A percentile compares a stretch with the other conserved stretches of the same genome.
These are phyloP conservation scores for Hordeum pubiflorum DNA, from an alignment of 202 grass and related monocot species.

Conservation along the genomic window DNA sequence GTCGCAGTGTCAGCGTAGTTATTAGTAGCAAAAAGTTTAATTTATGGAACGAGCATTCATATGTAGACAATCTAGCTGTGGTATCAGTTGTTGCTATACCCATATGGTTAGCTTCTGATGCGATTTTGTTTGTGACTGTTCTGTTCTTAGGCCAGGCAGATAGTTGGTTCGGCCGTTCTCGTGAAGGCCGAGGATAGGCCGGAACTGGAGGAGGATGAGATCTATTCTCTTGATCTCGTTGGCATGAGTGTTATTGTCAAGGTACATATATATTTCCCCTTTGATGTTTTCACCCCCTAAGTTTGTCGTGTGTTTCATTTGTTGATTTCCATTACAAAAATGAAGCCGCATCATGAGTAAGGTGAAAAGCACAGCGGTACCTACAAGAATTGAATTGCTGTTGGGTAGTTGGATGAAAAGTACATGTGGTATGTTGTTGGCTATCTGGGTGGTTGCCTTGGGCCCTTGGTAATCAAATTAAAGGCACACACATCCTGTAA, in stretches of 20 bases:
- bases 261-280: slow-evolving; percentile 25
- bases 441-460: background rate
- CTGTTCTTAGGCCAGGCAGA: slow-evolving; percentile 57
- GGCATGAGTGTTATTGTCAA: slow-evolving; percentile 85
- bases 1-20: background rate
- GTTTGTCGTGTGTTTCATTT: background rate
- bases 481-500: background rate
- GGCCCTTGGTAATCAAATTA: background rate
- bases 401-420: background rate
- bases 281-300: background rate
- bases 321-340: slow-evolving; percentile 8
- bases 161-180: slow-evolving; percentile 80
- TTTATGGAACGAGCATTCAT: background rate
- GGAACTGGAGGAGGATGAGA: slow-evolving; percentile 61
- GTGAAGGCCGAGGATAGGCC: slow-evolving; percentile 67
- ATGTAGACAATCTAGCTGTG: background rate
- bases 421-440: background rate
- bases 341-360: background rate
- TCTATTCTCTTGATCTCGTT: slow-evolving; percentile 81
- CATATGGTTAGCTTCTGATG: background rate
- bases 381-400: background rate
- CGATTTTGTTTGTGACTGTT: background rate
- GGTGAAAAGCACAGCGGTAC: background rate
- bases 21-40: background rate
- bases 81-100: background rate